Conservation (phyloP, 2,329 filamentous ascomycete genomes). For the Nemania serpens region DNA sequence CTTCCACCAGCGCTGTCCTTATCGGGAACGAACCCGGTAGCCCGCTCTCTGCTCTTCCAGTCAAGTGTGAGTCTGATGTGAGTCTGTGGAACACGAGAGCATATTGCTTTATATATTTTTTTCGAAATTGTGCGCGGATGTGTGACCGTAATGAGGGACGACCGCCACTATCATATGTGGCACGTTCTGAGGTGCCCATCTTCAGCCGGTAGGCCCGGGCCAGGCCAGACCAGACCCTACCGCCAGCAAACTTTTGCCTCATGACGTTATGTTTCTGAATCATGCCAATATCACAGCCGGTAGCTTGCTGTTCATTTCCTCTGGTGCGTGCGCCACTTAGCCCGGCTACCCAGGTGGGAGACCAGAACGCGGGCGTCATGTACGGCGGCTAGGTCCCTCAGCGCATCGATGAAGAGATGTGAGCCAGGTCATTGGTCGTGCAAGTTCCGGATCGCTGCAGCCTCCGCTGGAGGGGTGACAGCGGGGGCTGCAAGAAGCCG, state of each 20-base stretch:
- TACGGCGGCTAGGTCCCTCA: constrained; percentile 29
- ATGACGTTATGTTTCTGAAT: constrained; percentile 14
- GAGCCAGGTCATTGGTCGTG: constrained; percentile 34
- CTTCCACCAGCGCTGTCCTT: background rate
- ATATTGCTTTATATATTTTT: constrained; percentile 6
- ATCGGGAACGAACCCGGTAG: constrained; percentile 6
- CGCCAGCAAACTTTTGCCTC: constrained; percentile 3
- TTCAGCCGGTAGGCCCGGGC: constrained; percentile 1
- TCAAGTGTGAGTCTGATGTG: background rate
- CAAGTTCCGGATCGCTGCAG: constrained; percentile 37
- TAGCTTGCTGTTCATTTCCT: constrained; percentile 1
- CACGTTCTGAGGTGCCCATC: constrained; percentile 4
- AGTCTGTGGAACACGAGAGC: constrained; percentile 21
- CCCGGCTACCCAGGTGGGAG: constrained; percentile 11
- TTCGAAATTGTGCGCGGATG: constrained; percentile 14
- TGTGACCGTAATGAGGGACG: constrained; percentile 20
- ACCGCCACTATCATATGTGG: constrained; percentile 20
- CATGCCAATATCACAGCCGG: constrained; percentile 16
- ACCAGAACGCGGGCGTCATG: constrained; percentile 17
- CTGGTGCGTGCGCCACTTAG: constrained; percentile 8
- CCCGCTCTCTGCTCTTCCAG: background rate
- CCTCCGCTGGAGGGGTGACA: constrained; percentile 36
- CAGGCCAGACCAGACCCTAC: constrained; percentile 6
- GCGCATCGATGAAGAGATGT: constrained; percentile 28
- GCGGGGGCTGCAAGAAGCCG: constrained; percentile 38